Conservation (phyloP, 805 yeast species). For the Lipomyces sp. region DNA sequence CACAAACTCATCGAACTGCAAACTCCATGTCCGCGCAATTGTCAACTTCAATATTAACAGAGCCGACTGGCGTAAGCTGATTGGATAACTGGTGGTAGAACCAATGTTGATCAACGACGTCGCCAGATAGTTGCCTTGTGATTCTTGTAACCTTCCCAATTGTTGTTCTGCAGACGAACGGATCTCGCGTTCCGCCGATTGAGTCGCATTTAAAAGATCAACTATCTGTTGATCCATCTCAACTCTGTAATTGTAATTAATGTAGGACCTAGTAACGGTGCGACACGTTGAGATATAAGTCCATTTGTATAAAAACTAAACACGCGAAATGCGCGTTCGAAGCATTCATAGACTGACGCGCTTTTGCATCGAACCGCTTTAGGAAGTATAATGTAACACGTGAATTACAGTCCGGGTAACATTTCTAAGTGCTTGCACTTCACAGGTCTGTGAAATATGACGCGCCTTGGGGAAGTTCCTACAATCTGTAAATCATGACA, state of each 20-base stretch:
- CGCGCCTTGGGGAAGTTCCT: no score
- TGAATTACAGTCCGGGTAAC: no score
- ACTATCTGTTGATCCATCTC: constrained; percentile 26
- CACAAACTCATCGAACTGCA: constrained; percentile 34
- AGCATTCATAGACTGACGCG: not conserved
- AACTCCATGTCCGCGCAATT: constrained; percentile 31
- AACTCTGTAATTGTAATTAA: not conserved
- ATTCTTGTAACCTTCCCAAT: constrained; percentile 15
- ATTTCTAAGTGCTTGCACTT: no score
- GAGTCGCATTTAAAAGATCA: constrained; percentile 28
- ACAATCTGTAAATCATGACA: not conserved
- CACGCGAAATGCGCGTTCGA: not conserved
- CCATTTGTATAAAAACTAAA: not conserved
- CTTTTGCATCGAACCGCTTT: no score
- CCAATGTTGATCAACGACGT: constrained; percentile 21
- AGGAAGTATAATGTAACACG: no score
- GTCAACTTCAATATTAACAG: constrained; percentile 26
- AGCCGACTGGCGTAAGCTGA: constrained; percentile 31
- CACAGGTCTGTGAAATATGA: no score
- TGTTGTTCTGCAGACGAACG: constrained; percentile 28
- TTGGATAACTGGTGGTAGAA: constrained; percentile 4
- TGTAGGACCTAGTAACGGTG: not conserved
- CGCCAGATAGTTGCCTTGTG: constrained; percentile 18
- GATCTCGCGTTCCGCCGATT: constrained; percentile 25
- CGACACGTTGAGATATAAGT: not conserved